phyloP scores from a whole-genome alignment of 2,329 filamentous ascomycete species.

The Byssochlamys sp. region DNA sequence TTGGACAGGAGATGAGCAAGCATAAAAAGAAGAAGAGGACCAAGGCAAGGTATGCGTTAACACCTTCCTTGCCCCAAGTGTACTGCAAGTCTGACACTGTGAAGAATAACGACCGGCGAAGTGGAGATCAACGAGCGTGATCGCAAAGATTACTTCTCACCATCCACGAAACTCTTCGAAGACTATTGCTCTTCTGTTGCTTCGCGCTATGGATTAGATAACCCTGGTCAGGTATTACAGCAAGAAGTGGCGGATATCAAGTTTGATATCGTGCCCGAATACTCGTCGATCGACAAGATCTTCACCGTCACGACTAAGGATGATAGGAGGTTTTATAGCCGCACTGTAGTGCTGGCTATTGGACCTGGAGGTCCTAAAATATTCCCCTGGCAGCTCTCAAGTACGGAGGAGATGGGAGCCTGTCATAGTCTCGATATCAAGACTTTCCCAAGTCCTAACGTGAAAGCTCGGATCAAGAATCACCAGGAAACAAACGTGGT shows the following conservation, averaged over 20 bases:
- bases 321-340: conserved; percentile 45
- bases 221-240: conserved; percentile 46
- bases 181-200: conserved; percentile 53
- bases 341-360: conserved; percentile 59
- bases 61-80: neutral
- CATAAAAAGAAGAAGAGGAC: conserved; percentile 55
- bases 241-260: conserved; percentile 53
- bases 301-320: conserved; percentile 57
- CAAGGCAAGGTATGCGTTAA: conserved; percentile 34
- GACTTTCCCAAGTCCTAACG: conserved; percentile 45
- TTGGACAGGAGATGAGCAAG: conserved; percentile 72
- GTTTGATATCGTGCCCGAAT: conserved; percentile 42
- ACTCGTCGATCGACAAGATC: conserved; percentile 41
- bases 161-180: conserved; percentile 52
- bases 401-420: conserved; percentile 39
- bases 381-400: conserved; percentile 32
- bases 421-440: conserved; percentile 59
- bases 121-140: conserved; percentile 57
- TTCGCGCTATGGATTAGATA: conserved; percentile 49
- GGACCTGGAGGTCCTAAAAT: conserved; percentile 56
- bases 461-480: conserved; percentile 45
- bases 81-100: conserved; percentile 8
- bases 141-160: conserved; percentile 60
- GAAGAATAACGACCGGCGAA: conserved; percentile 21
- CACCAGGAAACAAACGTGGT: conserved; percentile 52